phyloP scores from a whole-genome alignment of 129 eudicot genomes.

The Sambucus nigra region DNA sequence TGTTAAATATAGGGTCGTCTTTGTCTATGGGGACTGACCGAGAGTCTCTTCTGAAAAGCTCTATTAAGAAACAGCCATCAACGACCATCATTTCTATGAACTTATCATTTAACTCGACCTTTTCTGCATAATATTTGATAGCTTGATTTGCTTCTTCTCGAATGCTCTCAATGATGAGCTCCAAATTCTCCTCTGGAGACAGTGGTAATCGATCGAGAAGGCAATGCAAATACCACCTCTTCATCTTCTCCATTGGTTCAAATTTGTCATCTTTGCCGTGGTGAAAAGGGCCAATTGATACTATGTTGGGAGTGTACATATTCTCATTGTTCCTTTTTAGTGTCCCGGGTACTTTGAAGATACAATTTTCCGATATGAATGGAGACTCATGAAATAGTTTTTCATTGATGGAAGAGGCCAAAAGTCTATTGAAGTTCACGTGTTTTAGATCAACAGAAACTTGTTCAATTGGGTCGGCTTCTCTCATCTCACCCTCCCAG shows the following conservation, averaged over 20 bases:
- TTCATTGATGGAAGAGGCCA: conserved; percentile 1
- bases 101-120: background rate
- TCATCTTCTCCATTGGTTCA: background rate
- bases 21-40: background rate
- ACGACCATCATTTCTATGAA: conserved; percentile 1
- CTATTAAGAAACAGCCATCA: background rate
- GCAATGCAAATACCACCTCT: conserved; percentile 1
- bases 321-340: background rate
- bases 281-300: conserved; percentile 4
- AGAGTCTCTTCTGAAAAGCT: background rate
- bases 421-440: background rate
- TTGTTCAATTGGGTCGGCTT: too few species aligned
- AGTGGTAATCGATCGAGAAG: background rate
- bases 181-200: background rate
- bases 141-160: background rate
- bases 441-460: background rate
- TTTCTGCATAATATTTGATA: background rate
- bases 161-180: background rate
- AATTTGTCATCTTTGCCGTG: background rate
- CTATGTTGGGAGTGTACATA: background rate
- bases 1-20: background rate
- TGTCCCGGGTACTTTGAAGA: background rate
- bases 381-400: background rate
- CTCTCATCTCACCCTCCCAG: background rate
- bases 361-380: too few species aligned